Conservation (phyloP, 805 yeast genomes). For the Barnettozyma pratensis region DNA sequence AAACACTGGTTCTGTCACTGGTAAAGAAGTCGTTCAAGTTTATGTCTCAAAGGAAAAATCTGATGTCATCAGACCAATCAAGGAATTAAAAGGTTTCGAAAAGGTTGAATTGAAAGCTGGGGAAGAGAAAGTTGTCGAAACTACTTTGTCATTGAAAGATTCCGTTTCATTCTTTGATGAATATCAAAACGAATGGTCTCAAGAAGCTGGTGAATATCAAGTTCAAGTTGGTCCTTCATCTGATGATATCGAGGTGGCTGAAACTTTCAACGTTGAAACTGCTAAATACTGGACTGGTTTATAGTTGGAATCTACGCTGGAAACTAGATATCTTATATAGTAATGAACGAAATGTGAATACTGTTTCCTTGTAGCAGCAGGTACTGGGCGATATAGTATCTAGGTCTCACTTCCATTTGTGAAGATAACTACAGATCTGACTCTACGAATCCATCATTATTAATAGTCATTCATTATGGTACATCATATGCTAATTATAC, state of each 20-base stretch:
- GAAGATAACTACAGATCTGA: too few species aligned
- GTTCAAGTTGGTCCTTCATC: constrained; percentile 41
- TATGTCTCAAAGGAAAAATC: constrained; percentile 38
- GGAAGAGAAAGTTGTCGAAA: constrained; percentile 30
- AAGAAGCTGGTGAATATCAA: constrained; percentile 44
- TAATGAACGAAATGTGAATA: too few species aligned
- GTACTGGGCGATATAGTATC: too few species aligned
- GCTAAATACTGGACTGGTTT: constrained; percentile 12
- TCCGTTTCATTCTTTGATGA: constrained; percentile 50
- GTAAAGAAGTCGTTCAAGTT: constrained; percentile 51
- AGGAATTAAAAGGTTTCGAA: constrained; percentile 55
- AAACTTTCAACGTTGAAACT: constrained; percentile 19
- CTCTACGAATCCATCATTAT: too few species aligned
- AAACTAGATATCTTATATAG: not conserved
- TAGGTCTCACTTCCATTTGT: too few species aligned
- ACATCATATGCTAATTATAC: not conserved
- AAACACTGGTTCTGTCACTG: constrained; percentile 42
- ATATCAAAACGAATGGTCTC: constrained; percentile 42
- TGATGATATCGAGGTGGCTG: constrained; percentile 24
- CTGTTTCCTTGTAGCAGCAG: too few species aligned
- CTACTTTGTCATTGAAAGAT: constrained; percentile 38
- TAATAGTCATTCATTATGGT: too few species aligned
- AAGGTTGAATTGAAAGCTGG: constrained; percentile 44
- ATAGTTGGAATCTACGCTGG: not conserved
- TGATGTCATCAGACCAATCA: constrained; percentile 42